These are phyloP conservation scores for Saxispiralis lemnorum DNA, from an alignment of 495 filamentous ascomycete genomes.

Conservation along the genomic window DNA sequence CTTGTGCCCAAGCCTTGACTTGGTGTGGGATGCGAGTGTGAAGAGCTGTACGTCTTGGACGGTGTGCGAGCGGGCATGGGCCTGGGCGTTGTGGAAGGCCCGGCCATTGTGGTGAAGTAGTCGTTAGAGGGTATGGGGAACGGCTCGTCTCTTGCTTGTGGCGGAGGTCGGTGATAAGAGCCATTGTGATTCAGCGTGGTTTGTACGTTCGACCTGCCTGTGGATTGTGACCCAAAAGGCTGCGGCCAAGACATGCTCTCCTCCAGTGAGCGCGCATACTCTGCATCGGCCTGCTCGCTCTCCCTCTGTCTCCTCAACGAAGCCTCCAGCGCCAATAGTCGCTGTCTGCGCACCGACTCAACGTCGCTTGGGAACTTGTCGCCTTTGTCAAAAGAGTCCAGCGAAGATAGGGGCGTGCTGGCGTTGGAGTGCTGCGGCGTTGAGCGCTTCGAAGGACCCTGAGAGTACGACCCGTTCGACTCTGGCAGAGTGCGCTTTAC, in stretches of 20 bases:
- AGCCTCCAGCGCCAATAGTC: constrained; percentile 6
- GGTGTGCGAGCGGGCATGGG: no score
- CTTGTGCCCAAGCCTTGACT: neutral
- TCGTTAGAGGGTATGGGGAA: no score
- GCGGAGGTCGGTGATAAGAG: constrained; percentile 7
- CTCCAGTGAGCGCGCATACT: constrained; percentile 3
- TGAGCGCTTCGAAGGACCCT: constrained; percentile 7
- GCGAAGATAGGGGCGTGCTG: constrained; percentile 1
- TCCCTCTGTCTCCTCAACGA: neutral
- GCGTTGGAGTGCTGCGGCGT: constrained; percentile 11
- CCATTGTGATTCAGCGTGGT: constrained; percentile 11
- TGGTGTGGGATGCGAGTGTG: neutral
- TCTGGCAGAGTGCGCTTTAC: constrained; percentile 8
- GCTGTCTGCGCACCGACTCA: neutral
- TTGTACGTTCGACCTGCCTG: constrained; percentile 3
- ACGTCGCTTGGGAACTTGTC: neutral
- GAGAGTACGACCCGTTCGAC: neutral
- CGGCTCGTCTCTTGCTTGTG: constrained; percentile 1
- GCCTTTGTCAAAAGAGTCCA: constrained; percentile 2
- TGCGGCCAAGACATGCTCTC: no score
- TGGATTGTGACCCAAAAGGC: neutral
- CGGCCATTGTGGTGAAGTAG: neutral
- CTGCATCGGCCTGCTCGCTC: constrained; percentile 1
- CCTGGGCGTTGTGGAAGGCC: neutral
- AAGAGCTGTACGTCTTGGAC: no score